Evolutionary conservation across 2,329 filamentous ascomycete species (phyloP).

Genomic region (Didymosphaeria variabile): DNA sequence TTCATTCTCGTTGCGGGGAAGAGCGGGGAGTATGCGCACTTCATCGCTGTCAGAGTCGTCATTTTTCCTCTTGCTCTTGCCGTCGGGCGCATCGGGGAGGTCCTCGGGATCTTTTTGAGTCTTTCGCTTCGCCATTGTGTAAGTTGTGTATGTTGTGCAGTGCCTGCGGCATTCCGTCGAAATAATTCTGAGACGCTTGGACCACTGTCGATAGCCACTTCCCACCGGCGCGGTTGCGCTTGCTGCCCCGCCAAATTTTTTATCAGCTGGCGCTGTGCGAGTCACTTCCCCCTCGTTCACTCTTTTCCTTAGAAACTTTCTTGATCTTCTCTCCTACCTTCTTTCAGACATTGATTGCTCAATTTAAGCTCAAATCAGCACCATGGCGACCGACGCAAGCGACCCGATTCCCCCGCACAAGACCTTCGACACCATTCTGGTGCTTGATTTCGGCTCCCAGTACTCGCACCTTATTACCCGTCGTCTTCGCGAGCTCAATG

Average conservation of each 20-base stretch:
- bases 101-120: conserved; percentile 44
- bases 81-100: conserved; percentile 45
- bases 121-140: conserved; percentile 50
- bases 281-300: conserved; percentile 24
- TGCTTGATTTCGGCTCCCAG: conserved; percentile 77
- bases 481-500: conserved; percentile 77
- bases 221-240: conserved; percentile 12
- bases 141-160: conserved; percentile 16
- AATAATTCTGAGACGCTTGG: conserved; percentile 32
- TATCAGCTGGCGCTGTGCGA: conserved; percentile 20
- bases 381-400: conserved; percentile 50
- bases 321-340: conserved; percentile 17
- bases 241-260: conserved; percentile 35
- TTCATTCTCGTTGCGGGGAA: conserved; percentile 14
- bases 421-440: conserved; percentile 72
- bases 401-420: conserved; percentile 58
- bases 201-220: conserved; percentile 5
- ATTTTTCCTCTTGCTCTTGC: conserved; percentile 39
- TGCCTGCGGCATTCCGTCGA: conserved; percentile 13
- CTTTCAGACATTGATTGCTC: conserved; percentile 24
- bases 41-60: conserved; percentile 51
- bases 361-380: conserved; percentile 24
- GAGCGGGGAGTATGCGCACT: conserved; percentile 32
- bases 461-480: conserved; percentile 79
- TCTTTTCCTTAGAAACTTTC: conserved; percentile 13